Evolutionary conservation across 2,329 filamentous ascomycete species (phyloP).

Genomic region (Mariannaea sp.): DNA sequence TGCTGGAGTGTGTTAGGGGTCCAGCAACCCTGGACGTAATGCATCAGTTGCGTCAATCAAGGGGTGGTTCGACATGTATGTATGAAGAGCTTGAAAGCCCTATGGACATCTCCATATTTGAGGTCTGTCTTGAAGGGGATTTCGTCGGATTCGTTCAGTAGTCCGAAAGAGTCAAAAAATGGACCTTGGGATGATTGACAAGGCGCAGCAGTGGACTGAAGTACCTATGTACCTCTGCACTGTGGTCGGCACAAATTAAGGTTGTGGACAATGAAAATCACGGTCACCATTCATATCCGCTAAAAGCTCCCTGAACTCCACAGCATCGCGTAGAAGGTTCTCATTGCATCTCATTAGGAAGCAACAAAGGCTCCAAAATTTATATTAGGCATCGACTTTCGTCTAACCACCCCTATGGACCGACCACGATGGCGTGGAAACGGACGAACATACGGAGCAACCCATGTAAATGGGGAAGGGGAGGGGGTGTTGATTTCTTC

Average conservation of each 20-base stretch:
- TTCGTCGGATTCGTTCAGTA: no score
- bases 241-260: neutral
- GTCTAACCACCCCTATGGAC: neutral
- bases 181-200: no score
- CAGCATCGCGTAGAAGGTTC: neutral
- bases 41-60: slow-evolving; percentile 2
- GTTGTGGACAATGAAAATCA: neutral
- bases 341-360: slow-evolving; percentile 17
- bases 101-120: no score
- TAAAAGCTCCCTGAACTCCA: neutral
- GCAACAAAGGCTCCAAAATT: neutral
- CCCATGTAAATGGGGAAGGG: no score
- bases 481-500: neutral
- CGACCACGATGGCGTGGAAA: no score
- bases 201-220: no score
- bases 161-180: no score
- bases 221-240: no score
- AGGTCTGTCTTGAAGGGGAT: no score
- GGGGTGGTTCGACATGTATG: no score
- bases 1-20: neutral
- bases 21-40: neutral
- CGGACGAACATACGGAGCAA: no score
- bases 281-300: neutral
- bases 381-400: slow-evolving; percentile 13
- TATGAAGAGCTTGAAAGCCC: no score